Base-by-base conservation (phyloP, 1,284 basidiomycete genomes). In the Ganoderma sinense region DNA sequence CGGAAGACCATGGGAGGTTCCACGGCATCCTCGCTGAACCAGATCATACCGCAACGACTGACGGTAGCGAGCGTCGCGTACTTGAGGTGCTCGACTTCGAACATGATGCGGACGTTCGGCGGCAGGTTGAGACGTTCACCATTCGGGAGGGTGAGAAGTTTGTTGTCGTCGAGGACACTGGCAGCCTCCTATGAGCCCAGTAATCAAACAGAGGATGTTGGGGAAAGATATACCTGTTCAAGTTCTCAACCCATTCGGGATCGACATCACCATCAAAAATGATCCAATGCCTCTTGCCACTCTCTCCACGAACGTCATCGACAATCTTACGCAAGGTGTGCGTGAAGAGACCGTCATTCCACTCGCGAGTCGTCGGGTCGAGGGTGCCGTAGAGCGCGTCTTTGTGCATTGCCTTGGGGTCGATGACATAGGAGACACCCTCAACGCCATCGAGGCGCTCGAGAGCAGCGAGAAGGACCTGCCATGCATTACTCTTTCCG, bases 11-110 rank as follows among this genome's bases (percentile, higher is more conserved):
- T 99, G 4, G 87, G 84, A 2, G 96, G 91, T 72, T 95, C 91
- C 40, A 99, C 91, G 62, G 97, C 92, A 73, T 98, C 97, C 71
- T 98, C 96, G 79, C 96, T 98, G 84, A 99, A 99, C 98, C 98
- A 99, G 77, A 99, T 97, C 98, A 99, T 99, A 81, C 98, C 98
- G 80, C 98, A 99, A 68, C 98, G 97, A 89, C 96, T 98, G 84
- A 99, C 98, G 18, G 98, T 99, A 10, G 98, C 98, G 61, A 96
- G 90, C 1, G 98, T 99, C 0, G 98, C 98, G 80, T 98, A 99
- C 77, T 93, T 94, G 75, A 99, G 89, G 80, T 97, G 96, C 82
- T 99, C 98, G 68, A 99, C 98, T 81, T 99, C 98, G 79, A 99
- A 99, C 96, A 99, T 97, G 82, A 99, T 97, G 70, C 98, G 93